Conservation (phyloP, 1,284 basidiomycete species). For the Anthracocystis walkeri region DNA sequence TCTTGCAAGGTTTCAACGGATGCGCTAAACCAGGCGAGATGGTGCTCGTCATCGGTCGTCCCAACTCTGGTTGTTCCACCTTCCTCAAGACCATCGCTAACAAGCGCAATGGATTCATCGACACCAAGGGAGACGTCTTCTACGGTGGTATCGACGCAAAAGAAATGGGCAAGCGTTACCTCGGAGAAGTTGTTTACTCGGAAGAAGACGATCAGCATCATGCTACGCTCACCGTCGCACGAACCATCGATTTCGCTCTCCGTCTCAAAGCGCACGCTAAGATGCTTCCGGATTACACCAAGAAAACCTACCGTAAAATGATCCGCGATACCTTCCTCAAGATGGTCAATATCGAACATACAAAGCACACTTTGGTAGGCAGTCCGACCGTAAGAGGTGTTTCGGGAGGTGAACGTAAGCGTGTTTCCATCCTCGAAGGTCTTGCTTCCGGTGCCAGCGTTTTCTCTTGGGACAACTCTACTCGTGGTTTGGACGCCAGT, state of each 20-base stretch:
- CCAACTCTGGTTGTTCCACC: conserved; percentile 82
- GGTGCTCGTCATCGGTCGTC: conserved; percentile 78
- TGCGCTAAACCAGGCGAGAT: conserved; percentile 61
- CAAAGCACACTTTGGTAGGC: conserved; percentile 79
- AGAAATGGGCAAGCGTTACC: conserved; percentile 73
- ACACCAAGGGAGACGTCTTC: conserved; percentile 74
- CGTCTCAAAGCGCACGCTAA: conserved; percentile 53
- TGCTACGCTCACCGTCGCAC: conserved; percentile 77
- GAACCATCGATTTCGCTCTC: conserved; percentile 60
- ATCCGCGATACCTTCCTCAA: conserved; percentile 74
- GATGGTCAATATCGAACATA: conserved; percentile 81
- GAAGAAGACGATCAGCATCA: conserved; percentile 80
- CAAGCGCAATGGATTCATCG: conserved; percentile 75
- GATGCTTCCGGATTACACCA: conserved; percentile 72
- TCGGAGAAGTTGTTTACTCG: conserved; percentile 88
- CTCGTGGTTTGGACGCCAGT: conserved; percentile 82
- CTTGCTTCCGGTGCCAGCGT: conserved; percentile 74
- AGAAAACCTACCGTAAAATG: conserved; percentile 72
- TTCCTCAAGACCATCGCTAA: conserved; percentile 81
- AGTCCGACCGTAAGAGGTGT: conserved; percentile 82
- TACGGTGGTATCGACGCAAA: conserved; percentile 76
- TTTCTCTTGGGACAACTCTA: conserved; percentile 78
- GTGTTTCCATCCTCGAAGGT: conserved; percentile 81
- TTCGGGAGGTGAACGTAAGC: conserved; percentile 74
- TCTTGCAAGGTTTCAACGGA: conserved; percentile 56